Evolutionary conservation across 2,329 filamentous ascomycete species (phyloP).

Genomic region (Colletotrichum lupini): DNA sequence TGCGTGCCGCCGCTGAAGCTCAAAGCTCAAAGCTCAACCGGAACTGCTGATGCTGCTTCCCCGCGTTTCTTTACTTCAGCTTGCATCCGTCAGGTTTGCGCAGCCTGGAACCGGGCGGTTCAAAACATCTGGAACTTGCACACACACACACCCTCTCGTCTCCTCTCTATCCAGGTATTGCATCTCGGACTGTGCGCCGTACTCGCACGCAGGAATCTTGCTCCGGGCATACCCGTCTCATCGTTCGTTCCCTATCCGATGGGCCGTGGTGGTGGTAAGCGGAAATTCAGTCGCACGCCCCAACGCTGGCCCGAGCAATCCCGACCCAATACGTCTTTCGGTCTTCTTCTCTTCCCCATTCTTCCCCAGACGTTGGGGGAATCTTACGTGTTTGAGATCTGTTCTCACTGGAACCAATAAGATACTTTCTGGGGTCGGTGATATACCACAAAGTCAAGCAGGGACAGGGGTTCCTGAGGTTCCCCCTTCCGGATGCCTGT

Average conservation of each 20-base stretch:
- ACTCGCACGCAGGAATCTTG: slow-evolving; percentile 8
- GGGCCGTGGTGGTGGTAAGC: slow-evolving; percentile 4
- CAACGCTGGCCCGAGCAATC: slow-evolving; percentile 13
- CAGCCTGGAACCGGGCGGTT: slow-evolving; percentile 11
- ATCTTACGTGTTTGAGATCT: slow-evolving; percentile 9
- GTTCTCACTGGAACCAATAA: slow-evolving; percentile 1
- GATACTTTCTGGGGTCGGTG: slow-evolving; percentile 5
- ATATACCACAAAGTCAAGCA: background rate
- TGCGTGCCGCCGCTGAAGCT: background rate
- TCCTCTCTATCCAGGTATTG: background rate
- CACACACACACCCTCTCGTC: background rate
- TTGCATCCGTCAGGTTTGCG: background rate
- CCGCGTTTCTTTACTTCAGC: slow-evolving; percentile 18
- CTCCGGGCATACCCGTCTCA: slow-evolving; percentile 15
- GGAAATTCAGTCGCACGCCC: slow-evolving; percentile 13
- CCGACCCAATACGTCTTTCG: slow-evolving; percentile 9
- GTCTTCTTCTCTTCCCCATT: background rate
- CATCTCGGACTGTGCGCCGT: slow-evolving; percentile 24
- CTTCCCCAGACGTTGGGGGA: slow-evolving; percentile 14
- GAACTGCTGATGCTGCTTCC: slow-evolving; percentile 18
- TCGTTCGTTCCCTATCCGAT: background rate
- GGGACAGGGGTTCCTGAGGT: background rate
- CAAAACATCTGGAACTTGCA: slow-evolving; percentile 13
- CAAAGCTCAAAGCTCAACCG: slow-evolving; percentile 9
- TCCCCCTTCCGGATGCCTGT: background rate